Percentiles rank a stretch among this genome's conserved stretches.
Evolutionary conservation across 495 filamentous ascomycete species (phyloP).

Genomic region (Penicillium robsamsonii): DNA sequence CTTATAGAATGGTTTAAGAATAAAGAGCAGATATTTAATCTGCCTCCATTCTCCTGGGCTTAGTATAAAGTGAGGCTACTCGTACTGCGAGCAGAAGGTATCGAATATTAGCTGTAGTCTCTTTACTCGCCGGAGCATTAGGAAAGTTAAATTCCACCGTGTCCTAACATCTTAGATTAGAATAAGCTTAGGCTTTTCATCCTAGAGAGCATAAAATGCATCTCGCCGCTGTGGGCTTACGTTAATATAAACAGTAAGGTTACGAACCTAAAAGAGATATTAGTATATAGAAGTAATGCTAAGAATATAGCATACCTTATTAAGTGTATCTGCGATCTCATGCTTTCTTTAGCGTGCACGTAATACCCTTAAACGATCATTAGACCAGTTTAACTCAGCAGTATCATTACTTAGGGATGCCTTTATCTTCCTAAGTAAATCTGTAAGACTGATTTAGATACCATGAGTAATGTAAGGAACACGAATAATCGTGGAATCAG

Average conservation of each 20-base stretch:
- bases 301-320: not conserved
- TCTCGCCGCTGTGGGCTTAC: not conserved
- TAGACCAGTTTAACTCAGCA: not conserved
- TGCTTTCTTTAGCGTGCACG: not conserved
- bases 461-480: not conserved
- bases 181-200: not conserved
- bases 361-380: not conserved
- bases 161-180: not conserved
- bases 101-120: not conserved
- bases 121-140: not conserved
- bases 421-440: not conserved
- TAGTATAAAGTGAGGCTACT: not conserved
- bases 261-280: not conserved
- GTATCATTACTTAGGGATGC: not conserved
- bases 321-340: not conserved
- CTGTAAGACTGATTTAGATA: not conserved
- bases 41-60: not conserved
- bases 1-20: not conserved
- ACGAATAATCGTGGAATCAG: not conserved
- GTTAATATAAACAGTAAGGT: not conserved
- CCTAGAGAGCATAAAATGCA: not conserved
- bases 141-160: not conserved
- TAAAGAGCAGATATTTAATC: not conserved
- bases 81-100: not conserved
- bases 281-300: not conserved